Evolutionary conservation across 2,329 filamentous ascomycete species (phyloP), one percentile per base, ranked within the genome.

Genomic region (Aspergillus brunneoviolaceus): DNA sequence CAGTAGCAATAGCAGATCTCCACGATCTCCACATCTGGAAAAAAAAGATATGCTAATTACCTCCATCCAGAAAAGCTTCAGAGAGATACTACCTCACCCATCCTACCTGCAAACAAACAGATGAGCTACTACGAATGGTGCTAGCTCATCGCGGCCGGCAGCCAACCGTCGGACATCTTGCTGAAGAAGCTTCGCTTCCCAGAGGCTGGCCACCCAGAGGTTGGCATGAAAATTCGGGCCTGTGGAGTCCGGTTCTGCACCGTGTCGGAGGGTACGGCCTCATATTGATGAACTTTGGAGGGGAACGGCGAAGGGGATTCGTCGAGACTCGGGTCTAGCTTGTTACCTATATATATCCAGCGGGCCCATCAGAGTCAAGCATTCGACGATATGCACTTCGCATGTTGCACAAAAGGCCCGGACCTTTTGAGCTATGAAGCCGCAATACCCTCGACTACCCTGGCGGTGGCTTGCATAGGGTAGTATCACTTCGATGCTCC

Each of bases 391-490:
- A 53, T n/a, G 51, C 51, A 5, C 51, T n/a, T 25, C 21, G 35
- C 19, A 27, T 12, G 51, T 53, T 21, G 51, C 35, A 53, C 51
- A 45, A 53, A 35, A n/a, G n/a, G 16, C 16, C 39, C 14, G 14
- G 39, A 16, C 39, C 16, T 45, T 7, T 5, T 19, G 6, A 16
- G 14, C 39, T 16, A 19, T 45, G 12, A 16, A 45, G 39, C 39
- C 16, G 39, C 39, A 45, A 45, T 9, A 19, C n/a, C 39, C 7
- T 11, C 33, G 33, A 42, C 39, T 16, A 47, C 12, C 51, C 33
- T 23, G n/a, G 14, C 3, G 6, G 39, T 49, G 56, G 50, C 50
- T 58, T 58, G 56, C 56, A 58, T 39, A 47, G 21, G 29, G 56
- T 58, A 27, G 50, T 54, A 58, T 54, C 33, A n/a, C 12, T 52